Evolutionary conservation across 2,329 filamentous ascomycete genomes (phyloP).

Genomic region (Diaporthe australafricana): DNA sequence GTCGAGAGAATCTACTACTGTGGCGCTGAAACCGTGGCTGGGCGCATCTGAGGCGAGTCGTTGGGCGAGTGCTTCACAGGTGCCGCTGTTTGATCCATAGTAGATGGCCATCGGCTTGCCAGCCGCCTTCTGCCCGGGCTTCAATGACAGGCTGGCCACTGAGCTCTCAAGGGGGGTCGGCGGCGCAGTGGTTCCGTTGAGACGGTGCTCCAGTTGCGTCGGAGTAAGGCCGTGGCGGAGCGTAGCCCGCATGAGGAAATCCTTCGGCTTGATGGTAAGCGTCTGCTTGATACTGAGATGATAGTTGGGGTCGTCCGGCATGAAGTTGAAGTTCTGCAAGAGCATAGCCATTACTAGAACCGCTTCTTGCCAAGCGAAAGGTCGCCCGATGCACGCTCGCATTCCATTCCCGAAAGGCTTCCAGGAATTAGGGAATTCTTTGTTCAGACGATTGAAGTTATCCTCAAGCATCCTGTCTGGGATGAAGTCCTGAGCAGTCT

Average conservation of each 20-base stretch:
- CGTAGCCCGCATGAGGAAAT: constrained; percentile 70
- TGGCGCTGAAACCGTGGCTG: constrained; percentile 68
- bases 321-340: constrained; percentile 79
- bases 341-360: constrained; percentile 71
- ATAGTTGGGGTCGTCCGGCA: constrained; percentile 71
- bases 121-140: constrained; percentile 30
- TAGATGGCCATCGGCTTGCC: constrained; percentile 68
- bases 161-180: constrained; percentile 59
- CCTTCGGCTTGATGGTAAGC: constrained; percentile 72
- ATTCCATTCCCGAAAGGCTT: constrained; percentile 74
- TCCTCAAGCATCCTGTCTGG: constrained; percentile 81
- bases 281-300: constrained; percentile 65
- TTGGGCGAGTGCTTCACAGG: constrained; percentile 76
- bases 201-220: constrained; percentile 58
- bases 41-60: constrained; percentile 69
- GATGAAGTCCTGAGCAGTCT: constrained; percentile 73
- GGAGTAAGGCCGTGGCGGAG: constrained; percentile 70
- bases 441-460: constrained; percentile 70
- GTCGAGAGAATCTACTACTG: constrained; percentile 68
- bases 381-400: constrained; percentile 77
- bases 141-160: constrained; percentile 51
- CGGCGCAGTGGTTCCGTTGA: constrained; percentile 48
- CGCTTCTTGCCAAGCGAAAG: constrained; percentile 81
- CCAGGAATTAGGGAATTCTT: constrained; percentile 72
- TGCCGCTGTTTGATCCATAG: constrained; percentile 80